Conservation (phyloP, 495 filamentous ascomycete genomes). For the Gamarada debralockiae region DNA sequence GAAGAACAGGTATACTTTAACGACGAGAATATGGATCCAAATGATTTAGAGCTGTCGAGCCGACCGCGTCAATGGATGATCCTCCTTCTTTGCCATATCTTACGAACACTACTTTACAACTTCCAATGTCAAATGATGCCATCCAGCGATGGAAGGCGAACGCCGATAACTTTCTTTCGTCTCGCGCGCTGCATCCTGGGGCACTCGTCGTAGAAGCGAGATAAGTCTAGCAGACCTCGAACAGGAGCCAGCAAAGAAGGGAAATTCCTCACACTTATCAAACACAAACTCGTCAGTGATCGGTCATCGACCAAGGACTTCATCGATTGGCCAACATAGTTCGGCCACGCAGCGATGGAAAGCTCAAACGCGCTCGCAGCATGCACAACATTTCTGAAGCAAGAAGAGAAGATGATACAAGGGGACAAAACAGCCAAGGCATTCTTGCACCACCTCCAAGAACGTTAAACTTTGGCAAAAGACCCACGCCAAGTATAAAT, state of each 20-base stretch:
- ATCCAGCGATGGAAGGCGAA: constrained; percentile 44
- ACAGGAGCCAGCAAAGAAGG: constrained; percentile 51
- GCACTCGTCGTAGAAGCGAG: constrained; percentile 61
- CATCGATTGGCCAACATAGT: constrained; percentile 44
- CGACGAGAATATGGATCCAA: constrained; percentile 32
- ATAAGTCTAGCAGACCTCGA: constrained; percentile 54
- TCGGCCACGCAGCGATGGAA: constrained; percentile 47
- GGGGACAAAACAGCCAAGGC: constrained; percentile 45
- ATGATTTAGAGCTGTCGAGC: constrained; percentile 39
- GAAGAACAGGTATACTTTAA: constrained; percentile 44
- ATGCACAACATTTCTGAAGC: constrained; percentile 23
- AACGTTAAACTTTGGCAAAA: constrained; percentile 54
- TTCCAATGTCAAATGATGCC: constrained; percentile 47
- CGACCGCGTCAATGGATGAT: constrained; percentile 43
- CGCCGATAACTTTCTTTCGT: constrained; percentile 46
- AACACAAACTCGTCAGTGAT: constrained; percentile 32
- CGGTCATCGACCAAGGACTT: constrained; percentile 34
- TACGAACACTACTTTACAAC: constrained; percentile 28
- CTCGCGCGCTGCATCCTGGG: constrained; percentile 71
- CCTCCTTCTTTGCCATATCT: constrained; percentile 40
- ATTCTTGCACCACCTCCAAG: constrained; percentile 50
- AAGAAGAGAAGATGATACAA: no score
- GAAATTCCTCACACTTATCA: constrained; percentile 56
- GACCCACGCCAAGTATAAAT: constrained; percentile 58
- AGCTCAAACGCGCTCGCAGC: constrained; percentile 40